Base-by-base conservation (phyloP, 2,329 filamentous ascomycete genomes). In the Colletotrichum noveboracense region DNA sequence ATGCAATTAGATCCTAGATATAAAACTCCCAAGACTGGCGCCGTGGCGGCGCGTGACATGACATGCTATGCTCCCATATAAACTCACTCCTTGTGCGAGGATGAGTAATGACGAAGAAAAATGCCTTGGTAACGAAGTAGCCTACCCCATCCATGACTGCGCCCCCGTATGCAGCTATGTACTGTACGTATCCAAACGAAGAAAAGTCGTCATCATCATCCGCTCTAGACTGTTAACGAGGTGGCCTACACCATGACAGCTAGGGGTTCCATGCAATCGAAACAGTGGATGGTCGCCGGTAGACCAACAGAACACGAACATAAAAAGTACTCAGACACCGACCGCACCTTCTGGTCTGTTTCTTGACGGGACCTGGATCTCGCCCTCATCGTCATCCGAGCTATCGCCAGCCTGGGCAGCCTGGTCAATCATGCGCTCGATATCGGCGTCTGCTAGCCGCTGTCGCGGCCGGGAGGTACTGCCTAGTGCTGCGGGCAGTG, bases 341-440 rank as follows among this genome's bases (percentile, higher is more conserved):
- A 75, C 69, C 13, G 77, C 77, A 64, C 79, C 80, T 60, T 81
- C 82, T 79, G 80, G 69, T 81, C 81, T 55, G 79, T 80, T 70
- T 76, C 81, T 56, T 78, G 81, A 68, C 0, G 89, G 89, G 8
- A 91, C 83, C 66, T 87, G 83, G 71, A 92, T 92, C 79, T 92
- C 90, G 36, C 88, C 88, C 28, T 75, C 73, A 34, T 92, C 90
- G 18, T 91, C 91, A 60, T 91, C 90, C 21, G 89, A 91, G 71
- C 89, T 87, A 60, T 88, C 88, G n/a, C 84, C 84, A 28, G 87
- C 88, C 4, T 87, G 88, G 4, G 86, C 88, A 4, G 86, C 89
- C 43, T 86, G 86, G 72, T 92, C 90, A 55, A 92, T 83, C 88
- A 92, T 91, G 48, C 87, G 85, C 74, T 92, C 90, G 71, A 92